Percentiles rank a stretch among this genome's conserved stretches.
These are phyloP conservation scores for Phytophthora europaea DNA, from an alignment of 352 stramenopile genomes.

Conservation along the genomic window DNA sequence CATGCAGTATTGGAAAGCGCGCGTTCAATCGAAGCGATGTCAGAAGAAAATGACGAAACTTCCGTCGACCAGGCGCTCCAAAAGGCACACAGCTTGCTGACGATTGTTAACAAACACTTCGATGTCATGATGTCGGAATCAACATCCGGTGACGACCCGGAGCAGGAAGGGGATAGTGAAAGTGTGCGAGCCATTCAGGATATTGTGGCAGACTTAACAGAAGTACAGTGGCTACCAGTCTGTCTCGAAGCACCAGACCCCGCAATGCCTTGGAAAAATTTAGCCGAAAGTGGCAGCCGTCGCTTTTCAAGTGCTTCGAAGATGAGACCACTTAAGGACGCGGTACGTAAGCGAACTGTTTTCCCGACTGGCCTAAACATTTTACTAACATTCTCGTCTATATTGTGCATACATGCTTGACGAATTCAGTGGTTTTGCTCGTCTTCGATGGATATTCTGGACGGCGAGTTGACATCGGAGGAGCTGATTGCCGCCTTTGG, in stretches of 20 bases:
- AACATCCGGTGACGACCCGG: constrained; percentile 15
- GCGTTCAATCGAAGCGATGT: constrained; percentile 65
- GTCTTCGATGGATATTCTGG: constrained; percentile 56
- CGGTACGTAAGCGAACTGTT: constrained; percentile 47
- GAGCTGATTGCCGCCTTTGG: constrained; percentile 65
- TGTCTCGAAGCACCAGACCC: constrained; percentile 35
- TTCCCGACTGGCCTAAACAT: constrained; percentile 5
- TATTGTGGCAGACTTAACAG: constrained; percentile 46
- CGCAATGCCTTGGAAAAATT: constrained; percentile 72
- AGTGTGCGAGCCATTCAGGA: constrained; percentile 24
- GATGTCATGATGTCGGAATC: constrained; percentile 57
- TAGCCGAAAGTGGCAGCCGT: neutral
- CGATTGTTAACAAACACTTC: constrained; percentile 83
- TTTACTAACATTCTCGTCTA: constrained; percentile 16
- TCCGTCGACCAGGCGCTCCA: constrained; percentile 37
- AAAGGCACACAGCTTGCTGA: constrained; percentile 68
- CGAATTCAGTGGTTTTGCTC: constrained; percentile 73
- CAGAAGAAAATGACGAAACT: constrained; percentile 25
- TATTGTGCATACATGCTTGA: constrained; percentile 10
- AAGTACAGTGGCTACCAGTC: constrained; percentile 58
- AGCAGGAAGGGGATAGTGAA: constrained; percentile 18
- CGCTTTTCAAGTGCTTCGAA: constrained; percentile 50
- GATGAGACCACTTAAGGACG: constrained; percentile 63
- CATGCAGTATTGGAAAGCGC: constrained; percentile 81
- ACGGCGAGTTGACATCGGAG: constrained; percentile 64